Evolutionary conservation across 2,329 filamentous ascomycete genomes (phyloP).

Genomic region (Graphiopsis chlorocephala): DNA sequence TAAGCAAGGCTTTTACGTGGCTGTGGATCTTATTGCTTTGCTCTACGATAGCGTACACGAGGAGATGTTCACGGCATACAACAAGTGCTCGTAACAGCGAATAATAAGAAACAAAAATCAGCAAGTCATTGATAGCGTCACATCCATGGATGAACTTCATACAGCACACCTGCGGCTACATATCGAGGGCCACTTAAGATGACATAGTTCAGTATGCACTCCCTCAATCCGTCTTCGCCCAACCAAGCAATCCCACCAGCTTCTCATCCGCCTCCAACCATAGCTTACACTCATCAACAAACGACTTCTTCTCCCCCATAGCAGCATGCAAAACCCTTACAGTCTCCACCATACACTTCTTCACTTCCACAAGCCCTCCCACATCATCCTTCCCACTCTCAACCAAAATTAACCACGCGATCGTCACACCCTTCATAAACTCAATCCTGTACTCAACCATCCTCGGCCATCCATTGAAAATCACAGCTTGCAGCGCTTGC

Average conservation of each 20-base stretch:
- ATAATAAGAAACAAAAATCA: background rate
- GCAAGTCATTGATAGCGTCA: background rate
- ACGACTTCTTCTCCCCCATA: constrained; percentile 25
- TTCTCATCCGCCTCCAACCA: constrained; percentile 31
- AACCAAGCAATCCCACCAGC: constrained; percentile 27
- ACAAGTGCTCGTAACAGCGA: background rate
- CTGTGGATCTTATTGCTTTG: background rate
- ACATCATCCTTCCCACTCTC: constrained; percentile 22
- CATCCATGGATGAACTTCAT: background rate
- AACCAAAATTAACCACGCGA: constrained; percentile 36
- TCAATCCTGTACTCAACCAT: constrained; percentile 62
- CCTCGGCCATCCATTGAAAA: constrained; percentile 68
- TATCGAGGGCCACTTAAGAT: background rate
- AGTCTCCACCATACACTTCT: constrained; percentile 22
- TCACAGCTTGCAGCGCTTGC: constrained; percentile 54
- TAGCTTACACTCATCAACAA: constrained; percentile 26
- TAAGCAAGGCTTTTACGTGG: background rate
- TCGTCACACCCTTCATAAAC: constrained; percentile 57
- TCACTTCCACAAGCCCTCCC: constrained; percentile 26
- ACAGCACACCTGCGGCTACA: background rate
- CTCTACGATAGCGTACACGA: background rate
- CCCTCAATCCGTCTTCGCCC: background rate
- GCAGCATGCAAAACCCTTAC: constrained; percentile 27
- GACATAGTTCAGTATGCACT: background rate
- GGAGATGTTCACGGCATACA: background rate